Evolutionary conservation across 1,139 yeast genomes (phyloP).

Genomic region (Taphrina betulina): DNA sequence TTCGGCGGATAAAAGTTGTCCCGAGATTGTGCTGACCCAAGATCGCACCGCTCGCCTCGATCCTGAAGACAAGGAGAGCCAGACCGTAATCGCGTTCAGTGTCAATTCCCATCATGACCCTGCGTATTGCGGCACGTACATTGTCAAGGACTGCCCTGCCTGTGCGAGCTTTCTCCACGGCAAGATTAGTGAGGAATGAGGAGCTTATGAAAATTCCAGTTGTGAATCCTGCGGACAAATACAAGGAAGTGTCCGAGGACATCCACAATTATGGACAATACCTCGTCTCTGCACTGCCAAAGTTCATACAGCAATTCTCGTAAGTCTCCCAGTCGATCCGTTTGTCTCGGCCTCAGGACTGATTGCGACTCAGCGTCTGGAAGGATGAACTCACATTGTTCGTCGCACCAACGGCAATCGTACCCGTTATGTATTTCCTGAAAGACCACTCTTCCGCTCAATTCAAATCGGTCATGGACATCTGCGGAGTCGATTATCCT

Average conservation of each 20-base stretch:
- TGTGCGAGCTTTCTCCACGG: slow-evolving; percentile 21
- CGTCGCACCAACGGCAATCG: slow-evolving; percentile 71
- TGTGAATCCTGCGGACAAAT: slow-evolving; percentile 76
- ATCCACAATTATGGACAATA: slow-evolving; percentile 82
- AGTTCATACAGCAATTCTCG: slow-evolving; percentile 75
- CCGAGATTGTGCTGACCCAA: too few species aligned
- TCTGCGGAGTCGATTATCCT: slow-evolving; percentile 86
- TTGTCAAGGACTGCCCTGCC: neutral
- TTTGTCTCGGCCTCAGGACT: neutral
- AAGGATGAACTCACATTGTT: slow-evolving; percentile 79
- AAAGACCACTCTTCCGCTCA: slow-evolving; percentile 79
- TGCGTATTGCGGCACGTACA: slow-evolving; percentile 9
- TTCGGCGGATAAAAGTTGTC: too few species aligned
- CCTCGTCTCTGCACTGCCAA: slow-evolving; percentile 75
- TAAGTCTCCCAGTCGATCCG: neutral
- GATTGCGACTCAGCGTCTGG: slow-evolving; percentile 56
- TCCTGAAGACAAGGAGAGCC: too few species aligned
- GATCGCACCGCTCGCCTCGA: too few species aligned
- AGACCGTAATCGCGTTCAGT: too few species aligned
- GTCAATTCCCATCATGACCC: neutral
- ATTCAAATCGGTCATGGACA: slow-evolving; percentile 73
- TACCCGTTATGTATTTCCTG: slow-evolving; percentile 68
- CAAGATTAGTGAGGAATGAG: slow-evolving; percentile 14
- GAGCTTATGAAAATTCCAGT: slow-evolving; percentile 54
- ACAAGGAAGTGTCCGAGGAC: slow-evolving; percentile 66